These are phyloP conservation scores for Helenozyma baotianmanensis DNA, from an alignment of 805 yeast species.

Conservation along the genomic window DNA sequence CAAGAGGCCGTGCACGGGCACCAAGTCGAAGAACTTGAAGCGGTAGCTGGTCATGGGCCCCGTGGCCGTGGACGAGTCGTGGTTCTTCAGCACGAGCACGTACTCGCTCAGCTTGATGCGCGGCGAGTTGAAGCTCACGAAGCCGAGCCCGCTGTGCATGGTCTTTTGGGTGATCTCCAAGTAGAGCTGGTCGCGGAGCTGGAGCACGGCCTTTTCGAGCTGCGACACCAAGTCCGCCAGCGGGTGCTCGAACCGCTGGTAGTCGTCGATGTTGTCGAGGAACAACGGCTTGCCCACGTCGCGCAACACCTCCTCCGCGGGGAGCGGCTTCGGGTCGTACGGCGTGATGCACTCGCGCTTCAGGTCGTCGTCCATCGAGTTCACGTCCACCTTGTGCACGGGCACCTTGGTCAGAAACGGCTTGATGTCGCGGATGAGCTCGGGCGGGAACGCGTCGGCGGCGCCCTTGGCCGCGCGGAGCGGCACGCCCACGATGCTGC, in stretches of 20 bases:
- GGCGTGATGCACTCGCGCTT: conserved; percentile 14
- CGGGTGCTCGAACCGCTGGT: conserved; percentile 15
- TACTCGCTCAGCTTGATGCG: conserved; percentile 27
- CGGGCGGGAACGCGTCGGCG: conserved; percentile 26
- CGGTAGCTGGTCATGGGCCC: conserved; percentile 23
- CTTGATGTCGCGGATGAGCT: conserved; percentile 35
- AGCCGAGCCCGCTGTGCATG: conserved; percentile 13
- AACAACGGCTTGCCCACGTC: conserved; percentile 20
- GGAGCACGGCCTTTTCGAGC: conserved; percentile 25
- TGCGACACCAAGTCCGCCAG: conserved; percentile 15
- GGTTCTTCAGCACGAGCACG: conserved; percentile 14
- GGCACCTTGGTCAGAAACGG: conserved; percentile 25
- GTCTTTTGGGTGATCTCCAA: conserved; percentile 25
- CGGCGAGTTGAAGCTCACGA: conserved; percentile 6
- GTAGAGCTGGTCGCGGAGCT: conserved; percentile 20
- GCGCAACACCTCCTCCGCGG: conserved; percentile 10
- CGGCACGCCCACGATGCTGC: conserved; percentile 36
- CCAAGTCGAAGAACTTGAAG: conserved; percentile 27
- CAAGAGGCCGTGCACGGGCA: conserved; percentile 32
- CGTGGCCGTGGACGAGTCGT: conserved; percentile 10
- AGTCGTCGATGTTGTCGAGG: conserved; percentile 26
- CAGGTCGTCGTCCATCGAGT: conserved; percentile 23
- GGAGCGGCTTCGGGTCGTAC: conserved; percentile 12
- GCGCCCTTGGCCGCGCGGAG: conserved; percentile 23
- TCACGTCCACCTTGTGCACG: conserved; percentile 33